phyloP scores from a whole-genome alignment of 208 protist species.

The Crithidia fasciculata region DNA sequence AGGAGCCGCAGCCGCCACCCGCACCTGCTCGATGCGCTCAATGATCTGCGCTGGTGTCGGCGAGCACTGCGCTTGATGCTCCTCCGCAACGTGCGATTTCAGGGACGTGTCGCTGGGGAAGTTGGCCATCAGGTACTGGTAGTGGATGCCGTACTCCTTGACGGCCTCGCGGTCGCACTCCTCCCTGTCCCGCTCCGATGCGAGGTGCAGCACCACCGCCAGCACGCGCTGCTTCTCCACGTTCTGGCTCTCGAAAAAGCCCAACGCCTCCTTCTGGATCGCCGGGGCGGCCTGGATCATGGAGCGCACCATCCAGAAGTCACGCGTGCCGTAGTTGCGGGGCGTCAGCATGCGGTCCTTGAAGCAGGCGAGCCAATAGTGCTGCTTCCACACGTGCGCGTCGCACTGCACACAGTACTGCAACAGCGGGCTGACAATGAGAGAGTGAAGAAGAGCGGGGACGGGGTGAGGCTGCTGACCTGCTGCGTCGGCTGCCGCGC shows the following conservation, averaged over 20 bases:
- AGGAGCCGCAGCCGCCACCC: not conserved
- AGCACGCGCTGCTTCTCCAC: slow-evolving; percentile 13
- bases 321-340: slow-evolving; percentile 41
- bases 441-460: slow-evolving; percentile 27
- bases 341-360: slow-evolving; percentile 1
- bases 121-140: slow-evolving; percentile 48
- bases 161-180: slow-evolving; percentile 27
- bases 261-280: slow-evolving; percentile 36
- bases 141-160: slow-evolving; percentile 46
- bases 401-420: slow-evolving; percentile 50
- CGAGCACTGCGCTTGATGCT: slow-evolving; percentile 39
- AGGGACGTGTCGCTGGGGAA: slow-evolving; percentile 37
- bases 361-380: slow-evolving; percentile 37
- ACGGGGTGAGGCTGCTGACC: not conserved
- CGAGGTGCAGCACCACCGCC: slow-evolving; percentile 47
- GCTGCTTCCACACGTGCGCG: slow-evolving; percentile 2
- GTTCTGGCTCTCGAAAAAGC: slow-evolving; percentile 27
- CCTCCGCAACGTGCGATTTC: slow-evolving; percentile 22
- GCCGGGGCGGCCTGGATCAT: slow-evolving; percentile 37
- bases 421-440: slow-evolving; percentile 53
- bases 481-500: not conserved
- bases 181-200: slow-evolving; percentile 4
- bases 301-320: slow-evolving; percentile 61
- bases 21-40: slow-evolving; percentile 25
- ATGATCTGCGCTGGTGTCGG: slow-evolving; percentile 43